These are phyloP conservation scores for Cucurbita moschata DNA, from an alignment of 306 rosid genomes.

Conservation along the genomic window DNA sequence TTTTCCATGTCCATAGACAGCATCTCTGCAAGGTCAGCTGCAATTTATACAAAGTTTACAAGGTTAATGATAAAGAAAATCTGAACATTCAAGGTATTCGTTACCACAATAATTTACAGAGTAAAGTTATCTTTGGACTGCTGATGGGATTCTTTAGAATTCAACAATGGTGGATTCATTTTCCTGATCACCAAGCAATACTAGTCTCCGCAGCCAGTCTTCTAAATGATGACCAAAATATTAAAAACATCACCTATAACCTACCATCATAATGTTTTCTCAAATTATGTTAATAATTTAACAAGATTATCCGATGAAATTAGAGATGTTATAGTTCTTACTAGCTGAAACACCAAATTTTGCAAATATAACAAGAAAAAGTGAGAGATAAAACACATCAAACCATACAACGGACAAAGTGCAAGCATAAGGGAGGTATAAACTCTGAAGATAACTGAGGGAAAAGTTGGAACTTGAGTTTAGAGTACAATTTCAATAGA, in stretches of 20 bases:
- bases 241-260: background rate
- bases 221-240: background rate
- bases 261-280: background rate
- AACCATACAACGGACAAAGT: background rate
- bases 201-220: background rate
- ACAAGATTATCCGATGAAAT: background rate
- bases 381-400: background rate
- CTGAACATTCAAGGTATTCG: too few species aligned
- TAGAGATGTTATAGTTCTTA: background rate
- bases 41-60: constrained; percentile 20
- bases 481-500: background rate
- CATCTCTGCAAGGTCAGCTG: constrained; percentile 86
- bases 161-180: background rate
- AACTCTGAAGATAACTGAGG: background rate
- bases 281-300: background rate
- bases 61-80: background rate
- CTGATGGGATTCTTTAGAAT: background rate
- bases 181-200: background rate
- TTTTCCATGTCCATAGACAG: constrained; percentile 75
- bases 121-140: background rate
- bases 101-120: too few species aligned
- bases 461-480: background rate
- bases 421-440: background rate
- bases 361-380: background rate
- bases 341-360: background rate